These are phyloP conservation scores for Dioszegia aurantiaca DNA, from an alignment of 768 basidiomycete species.

Conservation along the genomic window DNA sequence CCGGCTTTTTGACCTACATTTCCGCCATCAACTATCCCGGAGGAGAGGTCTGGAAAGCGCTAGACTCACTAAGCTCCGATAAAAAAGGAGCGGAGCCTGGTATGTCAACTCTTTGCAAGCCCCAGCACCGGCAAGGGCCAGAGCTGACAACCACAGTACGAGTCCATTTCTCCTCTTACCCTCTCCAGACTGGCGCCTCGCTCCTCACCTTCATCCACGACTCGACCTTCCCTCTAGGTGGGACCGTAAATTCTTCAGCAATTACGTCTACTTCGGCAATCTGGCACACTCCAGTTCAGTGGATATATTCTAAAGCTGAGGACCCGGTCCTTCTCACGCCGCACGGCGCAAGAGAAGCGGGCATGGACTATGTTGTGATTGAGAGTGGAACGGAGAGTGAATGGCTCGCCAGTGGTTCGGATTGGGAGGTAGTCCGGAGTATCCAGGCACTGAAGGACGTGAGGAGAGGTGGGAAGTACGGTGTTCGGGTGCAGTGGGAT, in stretches of 20 bases:
- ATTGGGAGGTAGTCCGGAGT: slow-evolving; percentile 29
- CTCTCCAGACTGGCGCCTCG: slow-evolving; percentile 85
- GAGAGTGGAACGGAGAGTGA: slow-evolving; percentile 16
- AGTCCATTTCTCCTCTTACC: slow-evolving; percentile 74
- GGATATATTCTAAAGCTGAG: slow-evolving; percentile 85
- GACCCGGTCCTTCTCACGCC: slow-evolving; percentile 22
- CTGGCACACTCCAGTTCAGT: slow-evolving; percentile 43
- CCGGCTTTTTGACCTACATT: slow-evolving; percentile 59
- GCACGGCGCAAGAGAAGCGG: slow-evolving; percentile 17
- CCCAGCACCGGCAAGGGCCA: background rate
- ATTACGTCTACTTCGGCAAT: too few species aligned
- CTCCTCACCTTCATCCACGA: slow-evolving; percentile 65
- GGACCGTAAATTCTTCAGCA: background rate
- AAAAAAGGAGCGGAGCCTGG: slow-evolving; percentile 3
- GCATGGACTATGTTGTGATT: slow-evolving; percentile 35
- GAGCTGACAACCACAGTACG: slow-evolving; percentile 24
- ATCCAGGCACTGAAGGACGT: slow-evolving; percentile 33
- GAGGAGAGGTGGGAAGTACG: slow-evolving; percentile 22
- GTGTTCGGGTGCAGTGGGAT: slow-evolving; percentile 26
- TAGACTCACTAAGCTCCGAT: slow-evolving; percentile 57
- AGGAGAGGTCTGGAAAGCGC: slow-evolving; percentile 64
- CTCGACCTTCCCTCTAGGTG: background rate
- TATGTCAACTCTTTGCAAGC: background rate
- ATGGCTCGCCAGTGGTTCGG: slow-evolving; percentile 18
- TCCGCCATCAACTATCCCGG: slow-evolving; percentile 86